A percentile compares a stretch with the other conserved stretches of the same genome.
These are phyloP conservation scores for Xylaria multiplex DNA, from an alignment of 2,329 filamentous ascomycete genomes.

Conservation along the genomic window DNA sequence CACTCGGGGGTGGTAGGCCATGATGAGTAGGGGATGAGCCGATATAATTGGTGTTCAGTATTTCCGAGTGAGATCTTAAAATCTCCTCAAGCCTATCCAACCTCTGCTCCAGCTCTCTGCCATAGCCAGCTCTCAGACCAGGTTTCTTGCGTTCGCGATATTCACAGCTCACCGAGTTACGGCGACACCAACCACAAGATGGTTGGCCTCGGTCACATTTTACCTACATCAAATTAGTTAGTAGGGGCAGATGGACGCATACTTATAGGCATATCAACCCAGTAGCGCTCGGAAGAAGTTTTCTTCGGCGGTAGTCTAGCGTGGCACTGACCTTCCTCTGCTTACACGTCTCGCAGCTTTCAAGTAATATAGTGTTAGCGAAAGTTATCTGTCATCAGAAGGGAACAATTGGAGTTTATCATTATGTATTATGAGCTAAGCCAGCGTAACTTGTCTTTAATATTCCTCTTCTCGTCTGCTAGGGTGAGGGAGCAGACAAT, in stretches of 20 bases:
- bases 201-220: constrained; percentile 82
- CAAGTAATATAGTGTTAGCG: constrained; percentile 51
- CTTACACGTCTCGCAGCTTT: constrained; percentile 81
- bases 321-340: constrained; percentile 73
- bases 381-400: constrained; percentile 28
- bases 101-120: constrained; percentile 76
- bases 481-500: not conserved
- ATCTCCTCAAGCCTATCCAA: constrained; percentile 76
- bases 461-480: not conserved
- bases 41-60: constrained; percentile 68
- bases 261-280: not conserved
- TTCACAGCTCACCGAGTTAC: constrained; percentile 71
- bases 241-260: constrained; percentile 1
- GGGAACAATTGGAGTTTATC: constrained; percentile 6
- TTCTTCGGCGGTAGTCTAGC: not conserved
- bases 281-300: not conserved
- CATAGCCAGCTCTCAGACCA: constrained; percentile 73
- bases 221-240: constrained; percentile 57
- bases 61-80: constrained; percentile 71
- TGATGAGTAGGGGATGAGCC: constrained; percentile 51
- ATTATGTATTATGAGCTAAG: constrained; percentile 14
- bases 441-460: not conserved
- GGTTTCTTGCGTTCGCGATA: constrained; percentile 77
- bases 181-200: constrained; percentile 73
- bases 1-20: constrained; percentile 53